Evolutionary conservation across 2,329 filamentous ascomycete species (phyloP).

Genomic region (Talaromyces rugulosus): DNA sequence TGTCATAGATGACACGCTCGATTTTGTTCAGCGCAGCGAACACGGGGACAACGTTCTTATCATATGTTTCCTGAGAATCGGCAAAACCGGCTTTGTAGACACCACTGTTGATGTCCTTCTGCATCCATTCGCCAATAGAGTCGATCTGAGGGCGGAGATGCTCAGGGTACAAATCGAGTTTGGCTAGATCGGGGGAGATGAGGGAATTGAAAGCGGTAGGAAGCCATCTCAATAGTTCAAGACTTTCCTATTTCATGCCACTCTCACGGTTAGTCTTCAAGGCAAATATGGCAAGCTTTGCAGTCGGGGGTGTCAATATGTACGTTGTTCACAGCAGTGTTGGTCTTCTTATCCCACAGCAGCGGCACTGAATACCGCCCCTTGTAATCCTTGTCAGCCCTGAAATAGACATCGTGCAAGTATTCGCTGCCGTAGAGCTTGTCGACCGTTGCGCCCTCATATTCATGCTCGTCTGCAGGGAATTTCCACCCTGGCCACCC

Average conservation of each 20-base stretch:
- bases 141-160: slow-evolving; percentile 50
- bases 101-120: slow-evolving; percentile 53
- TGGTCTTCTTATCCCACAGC: slow-evolving; percentile 58
- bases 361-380: slow-evolving; percentile 59
- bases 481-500: slow-evolving; percentile 64
- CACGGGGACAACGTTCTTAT: slow-evolving; percentile 50
- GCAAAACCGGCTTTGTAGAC: slow-evolving; percentile 63
- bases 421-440: slow-evolving; percentile 56
- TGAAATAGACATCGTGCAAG: slow-evolving; percentile 61
- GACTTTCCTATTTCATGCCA: slow-evolving; percentile 42
- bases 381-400: slow-evolving; percentile 56
- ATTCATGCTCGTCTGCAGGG: slow-evolving; percentile 48
- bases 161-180: slow-evolving; percentile 52
- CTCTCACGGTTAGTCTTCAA: neutral
- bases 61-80: slow-evolving; percentile 51
- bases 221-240: slow-evolving; percentile 56
- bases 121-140: slow-evolving; percentile 50
- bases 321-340: slow-evolving; percentile 55
- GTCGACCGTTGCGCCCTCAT: slow-evolving; percentile 58
- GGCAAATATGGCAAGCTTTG: neutral
- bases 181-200: slow-evolving; percentile 37
- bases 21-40: slow-evolving; percentile 59
- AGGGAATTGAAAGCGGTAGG: slow-evolving; percentile 54
- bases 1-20: slow-evolving; percentile 45
- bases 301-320: neutral